These are phyloP conservation scores for Batkoa obscura DNA, from an alignment of 371 early-diverging fungal species.

Conservation along the genomic window DNA sequence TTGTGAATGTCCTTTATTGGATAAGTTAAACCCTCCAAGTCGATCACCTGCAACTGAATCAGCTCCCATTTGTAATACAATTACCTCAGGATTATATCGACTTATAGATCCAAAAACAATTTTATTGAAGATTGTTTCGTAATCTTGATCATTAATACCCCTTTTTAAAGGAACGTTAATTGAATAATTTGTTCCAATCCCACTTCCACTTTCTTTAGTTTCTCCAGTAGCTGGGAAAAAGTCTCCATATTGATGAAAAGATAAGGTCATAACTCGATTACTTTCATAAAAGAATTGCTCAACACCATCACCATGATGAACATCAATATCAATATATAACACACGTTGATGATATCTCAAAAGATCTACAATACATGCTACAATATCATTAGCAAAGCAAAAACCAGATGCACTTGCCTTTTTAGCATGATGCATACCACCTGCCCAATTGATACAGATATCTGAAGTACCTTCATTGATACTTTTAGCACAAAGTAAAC, in stretches of 20 bases:
- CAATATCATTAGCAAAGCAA: conserved; percentile 99
- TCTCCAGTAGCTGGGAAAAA: conserved; percentile 98
- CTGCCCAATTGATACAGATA: conserved; percentile 96
- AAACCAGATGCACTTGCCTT: conserved; percentile 93
- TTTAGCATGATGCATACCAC: conserved; percentile 98
- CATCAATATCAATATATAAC: conserved; percentile 98
- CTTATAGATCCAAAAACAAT: conserved; percentile 43
- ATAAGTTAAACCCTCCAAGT: conserved; percentile 94
- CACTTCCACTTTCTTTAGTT: conserved; percentile 61
- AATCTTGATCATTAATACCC: conserved; percentile 97
- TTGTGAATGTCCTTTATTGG: conserved; percentile 68
- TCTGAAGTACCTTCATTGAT: conserved; percentile 80
- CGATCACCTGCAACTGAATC: conserved; percentile 96
- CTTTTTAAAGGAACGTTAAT: conserved; percentile 97
- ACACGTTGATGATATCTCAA: conserved; percentile 84
- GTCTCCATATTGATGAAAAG: conserved; percentile 97
- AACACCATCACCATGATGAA: conserved; percentile 99
- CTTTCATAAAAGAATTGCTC: conserved; percentile 98
- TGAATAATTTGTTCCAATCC: conserved; percentile 76
- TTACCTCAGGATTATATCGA: conserved; percentile 77
- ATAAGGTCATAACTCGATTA: conserved; percentile 97
- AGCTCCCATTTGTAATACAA: conserved; percentile 98
- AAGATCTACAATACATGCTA: conserved; percentile 88
- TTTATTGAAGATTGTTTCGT: too few relatives aligned
- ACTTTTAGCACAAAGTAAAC: conserved; percentile 72